Percentiles rank a stretch among this genome's conserved stretches.
phyloP scores from a whole-genome alignment of 768 basidiomycete genomes.

The Pholiota molesta region DNA sequence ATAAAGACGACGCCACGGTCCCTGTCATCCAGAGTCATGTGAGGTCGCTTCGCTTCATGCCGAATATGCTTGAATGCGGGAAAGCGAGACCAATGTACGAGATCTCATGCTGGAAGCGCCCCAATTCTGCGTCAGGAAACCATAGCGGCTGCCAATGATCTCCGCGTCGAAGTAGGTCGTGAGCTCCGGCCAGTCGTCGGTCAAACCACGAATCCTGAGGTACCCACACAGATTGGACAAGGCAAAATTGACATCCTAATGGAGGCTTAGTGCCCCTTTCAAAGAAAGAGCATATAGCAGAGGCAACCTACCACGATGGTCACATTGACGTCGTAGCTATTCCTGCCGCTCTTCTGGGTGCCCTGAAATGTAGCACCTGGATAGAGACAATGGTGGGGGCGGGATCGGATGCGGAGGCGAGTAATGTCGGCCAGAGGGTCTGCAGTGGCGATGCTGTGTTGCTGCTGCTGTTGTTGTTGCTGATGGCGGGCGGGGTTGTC shows the following conservation, averaged over 20 bases:
- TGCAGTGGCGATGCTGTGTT: slow-evolving; percentile 22
- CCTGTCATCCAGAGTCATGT: slow-evolving; percentile 75
- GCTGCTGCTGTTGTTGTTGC: background rate
- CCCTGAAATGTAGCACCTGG: slow-evolving; percentile 90
- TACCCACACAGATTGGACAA: slow-evolving; percentile 90
- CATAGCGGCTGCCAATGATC: slow-evolving; percentile 89
- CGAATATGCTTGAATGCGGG: slow-evolving; percentile 86
- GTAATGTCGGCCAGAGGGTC: slow-evolving; percentile 77
- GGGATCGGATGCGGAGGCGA: slow-evolving; percentile 70
- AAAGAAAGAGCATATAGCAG: slow-evolving; percentile 11
- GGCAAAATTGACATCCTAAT: slow-evolving; percentile 86
- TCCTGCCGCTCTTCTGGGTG: slow-evolving; percentile 92
- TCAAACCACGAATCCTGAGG: slow-evolving; percentile 89
- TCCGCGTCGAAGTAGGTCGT: slow-evolving; percentile 98
- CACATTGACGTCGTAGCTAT: slow-evolving; percentile 93
- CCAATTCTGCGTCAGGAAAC: slow-evolving; percentile 90
- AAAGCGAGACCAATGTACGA: slow-evolving; percentile 94
- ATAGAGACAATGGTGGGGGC: slow-evolving; percentile 78
- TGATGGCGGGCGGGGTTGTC: slow-evolving; percentile 7
- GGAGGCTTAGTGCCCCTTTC: slow-evolving; percentile 7
- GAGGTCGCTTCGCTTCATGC: slow-evolving; percentile 76
- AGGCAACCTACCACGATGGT: slow-evolving; percentile 78
- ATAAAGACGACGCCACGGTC: slow-evolving; percentile 88
- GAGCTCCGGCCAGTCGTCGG: slow-evolving; percentile 93
- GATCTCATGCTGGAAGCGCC: slow-evolving; percentile 93